Conservation (phyloP, 441 rosid species). For the Gossypium schwendimanii region DNA sequence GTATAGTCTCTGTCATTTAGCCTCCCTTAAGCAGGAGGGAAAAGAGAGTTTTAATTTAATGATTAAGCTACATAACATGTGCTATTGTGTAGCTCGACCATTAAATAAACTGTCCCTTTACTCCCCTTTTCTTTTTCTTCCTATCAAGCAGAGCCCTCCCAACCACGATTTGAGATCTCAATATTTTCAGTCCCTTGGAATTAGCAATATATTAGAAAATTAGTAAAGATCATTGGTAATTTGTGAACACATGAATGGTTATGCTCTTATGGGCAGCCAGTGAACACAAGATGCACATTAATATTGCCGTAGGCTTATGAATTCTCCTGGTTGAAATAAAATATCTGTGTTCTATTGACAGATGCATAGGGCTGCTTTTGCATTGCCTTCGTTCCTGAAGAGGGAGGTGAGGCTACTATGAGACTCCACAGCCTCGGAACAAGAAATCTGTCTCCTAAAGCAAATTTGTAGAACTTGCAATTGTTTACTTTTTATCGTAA, state of each 20-base stretch:
- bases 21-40: background rate
- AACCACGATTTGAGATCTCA: background rate
- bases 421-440: constrained; percentile 10
- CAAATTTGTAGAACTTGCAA: background rate
- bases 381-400: constrained; percentile 69
- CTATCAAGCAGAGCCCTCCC: background rate
- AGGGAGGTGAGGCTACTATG: constrained; percentile 59
- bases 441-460: constrained; percentile 3
- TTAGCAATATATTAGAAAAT: background rate
- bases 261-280: background rate
- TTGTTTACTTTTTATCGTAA: background rate
- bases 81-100: background rate
- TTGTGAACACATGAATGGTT: background rate
- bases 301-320: background rate
- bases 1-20: background rate
- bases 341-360: constrained; percentile 24
- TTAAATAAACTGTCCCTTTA: background rate
- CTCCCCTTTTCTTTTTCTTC: background rate
- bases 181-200: background rate
- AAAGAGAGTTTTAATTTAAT: background rate
- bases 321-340: background rate
- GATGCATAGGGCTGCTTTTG: constrained; percentile 88
- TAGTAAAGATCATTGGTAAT: background rate
- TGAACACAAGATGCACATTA: background rate
- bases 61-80: background rate